Conservation (phyloP, 75 land plant species). For the Cupressus sempervirens region DNA sequence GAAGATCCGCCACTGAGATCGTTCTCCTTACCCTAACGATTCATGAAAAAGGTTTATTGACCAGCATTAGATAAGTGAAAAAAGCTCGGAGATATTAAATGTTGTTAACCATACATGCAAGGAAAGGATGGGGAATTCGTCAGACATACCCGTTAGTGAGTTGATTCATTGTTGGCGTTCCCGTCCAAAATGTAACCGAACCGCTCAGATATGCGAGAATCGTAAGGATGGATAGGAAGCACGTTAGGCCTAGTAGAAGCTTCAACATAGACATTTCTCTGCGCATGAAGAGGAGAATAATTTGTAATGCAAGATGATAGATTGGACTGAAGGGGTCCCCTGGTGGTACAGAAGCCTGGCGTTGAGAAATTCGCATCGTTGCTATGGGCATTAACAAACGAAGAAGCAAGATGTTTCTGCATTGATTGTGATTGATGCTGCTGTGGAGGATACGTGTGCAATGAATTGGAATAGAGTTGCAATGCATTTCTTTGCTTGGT, state of each 20-base stretch:
- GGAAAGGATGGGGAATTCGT: neutral
- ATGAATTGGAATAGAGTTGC: neutral
- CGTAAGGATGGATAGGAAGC: neutral
- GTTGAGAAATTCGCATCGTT: neutral
- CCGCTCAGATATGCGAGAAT: neutral
- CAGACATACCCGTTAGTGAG: neutral
- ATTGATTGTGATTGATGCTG: neutral
- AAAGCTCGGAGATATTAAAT: neutral
- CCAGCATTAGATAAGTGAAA: neutral
- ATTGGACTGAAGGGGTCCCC: slow-evolving; percentile 17
- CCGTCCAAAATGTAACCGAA: neutral
- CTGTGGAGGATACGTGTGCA: neutral
- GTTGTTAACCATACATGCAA: neutral
- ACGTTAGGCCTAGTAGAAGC: neutral
- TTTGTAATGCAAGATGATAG: neutral
- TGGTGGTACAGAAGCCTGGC: neutral
- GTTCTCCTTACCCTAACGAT: slow-evolving; percentile 4
- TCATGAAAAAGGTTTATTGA: neutral
- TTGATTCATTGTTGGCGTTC: neutral
- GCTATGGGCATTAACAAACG: neutral
- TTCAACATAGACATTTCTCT: neutral
- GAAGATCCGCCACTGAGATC: slow-evolving; percentile 1
- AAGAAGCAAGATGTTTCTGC: neutral
- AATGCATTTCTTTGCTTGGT: neutral
- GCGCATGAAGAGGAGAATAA: neutral